Evolutionary conservation across 768 basidiomycete genomes (phyloP), one percentile per base, ranked within the genome.

Genomic region (Termitomyces sp.): DNA sequence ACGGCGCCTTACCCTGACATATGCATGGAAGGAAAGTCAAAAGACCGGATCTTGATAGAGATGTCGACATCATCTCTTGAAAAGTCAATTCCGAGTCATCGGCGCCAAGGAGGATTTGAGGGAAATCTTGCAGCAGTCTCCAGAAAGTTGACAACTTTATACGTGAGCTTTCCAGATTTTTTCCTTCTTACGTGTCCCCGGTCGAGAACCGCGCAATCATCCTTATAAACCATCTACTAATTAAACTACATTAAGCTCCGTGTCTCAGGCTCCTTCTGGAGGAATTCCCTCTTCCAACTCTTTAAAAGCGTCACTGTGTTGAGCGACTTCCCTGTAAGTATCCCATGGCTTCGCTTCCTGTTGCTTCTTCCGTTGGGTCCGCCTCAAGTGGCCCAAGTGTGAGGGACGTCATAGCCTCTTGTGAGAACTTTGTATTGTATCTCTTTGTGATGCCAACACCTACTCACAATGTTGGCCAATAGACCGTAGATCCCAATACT

Each of bases 401-500:
- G 19, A 66, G 76, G 53, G 80, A 84, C 68, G 85, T 76, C 3
- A 79, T 88, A 17, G 76, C 79, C 19, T 85, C 85, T 16, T 86
- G 86, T 84, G 61, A 66, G 79, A 69, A 42, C 52, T 19, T 17
- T 10, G 5, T 27, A 21, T 11, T 17, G 10, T 30, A 19, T 11
- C 23, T 37, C 11, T 37, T 7, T 32, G 23, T n/a, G 14, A 37
- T 59, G 28, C 16, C 23, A 41, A 32, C 19, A 40, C 23, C 35
- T 49, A 58, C 34, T 54, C 45, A 40, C 27, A 17, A 57, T 45
- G 9, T 52, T 43, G 61, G 27, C 42, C 45, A 58, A 19, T 60
- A 90, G 88, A 89, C 66, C 83, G 82, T 53, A 80, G 88, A 30
- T 74, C 86, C 8, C 87, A 89, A 64, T 86, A 80, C 63, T 77